Evolutionary conservation across 345 rosid species (phyloP), one percentile per base, ranked within the genome.

Genomic region (Rhizophora mangle): DNA sequence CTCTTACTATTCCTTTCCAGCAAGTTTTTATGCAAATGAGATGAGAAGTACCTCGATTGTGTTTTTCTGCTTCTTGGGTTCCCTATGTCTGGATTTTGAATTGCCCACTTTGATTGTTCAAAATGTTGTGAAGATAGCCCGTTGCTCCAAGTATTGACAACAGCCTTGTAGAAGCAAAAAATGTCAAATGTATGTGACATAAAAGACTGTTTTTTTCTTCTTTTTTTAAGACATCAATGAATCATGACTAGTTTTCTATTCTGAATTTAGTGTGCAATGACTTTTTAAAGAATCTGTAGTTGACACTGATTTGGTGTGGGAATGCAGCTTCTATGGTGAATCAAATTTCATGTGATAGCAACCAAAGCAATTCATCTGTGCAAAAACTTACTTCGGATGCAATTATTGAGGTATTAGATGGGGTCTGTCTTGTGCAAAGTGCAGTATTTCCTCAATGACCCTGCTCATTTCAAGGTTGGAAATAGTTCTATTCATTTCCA

Each of bases 241-340:
- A 74, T 46, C 19, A 24, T 52, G 36, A 60, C 36, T 56, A 34
- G 68, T 60, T 24, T 61, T 64, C 37, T 55, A 39, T 57, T 72
- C 69, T 71, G 43, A 77, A 70, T 68, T 74, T 51, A 66, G 60
- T 49, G 22, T 13, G 52, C 21, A 39, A 64, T 57, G 66, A n/a
- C 63, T 60, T 61, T 82, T 74, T 59, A 69, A 30, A 81, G 74
- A 71, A 10, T 78, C 64, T 78, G 60, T 24, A 24, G 24, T 79
- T 84, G 79, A 74, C 79, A 72, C 72, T 81, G 76, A 69, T 71
- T 83, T 81, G 60, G 46, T 82, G 61, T 86, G 79, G 76, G 64
- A 76, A 76, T 81, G 95, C 95, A 94, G 98, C 98, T 84, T 89
- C 87, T 67, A 89, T 91, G 97, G 87, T 86, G 80, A 94, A 94